phyloP scores from a whole-genome alignment of 352 stramenopile species.

The Globisporangium heterothallicum region DNA sequence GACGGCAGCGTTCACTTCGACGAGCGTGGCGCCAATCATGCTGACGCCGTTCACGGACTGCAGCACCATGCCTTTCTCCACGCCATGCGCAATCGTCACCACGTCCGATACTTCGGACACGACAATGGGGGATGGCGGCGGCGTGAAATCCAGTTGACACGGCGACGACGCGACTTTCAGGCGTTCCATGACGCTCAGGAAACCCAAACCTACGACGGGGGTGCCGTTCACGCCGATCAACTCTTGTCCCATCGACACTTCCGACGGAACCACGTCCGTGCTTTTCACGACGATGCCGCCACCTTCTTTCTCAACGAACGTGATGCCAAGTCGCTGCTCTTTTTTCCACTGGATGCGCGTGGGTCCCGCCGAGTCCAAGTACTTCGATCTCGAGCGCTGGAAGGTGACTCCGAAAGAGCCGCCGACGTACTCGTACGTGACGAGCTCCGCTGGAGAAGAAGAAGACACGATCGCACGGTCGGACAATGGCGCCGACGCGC shows the following conservation, averaged over 20 bases:
- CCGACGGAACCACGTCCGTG: conserved; percentile 15
- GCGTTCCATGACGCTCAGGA: conserved; percentile 31
- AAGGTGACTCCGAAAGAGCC: conserved; percentile 32
- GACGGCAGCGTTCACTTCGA: conserved; percentile 23
- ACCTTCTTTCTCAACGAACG: conserved; percentile 33
- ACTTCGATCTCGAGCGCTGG: conserved; percentile 31
- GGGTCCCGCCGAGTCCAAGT: conserved; percentile 19
- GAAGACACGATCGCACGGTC: neutral
- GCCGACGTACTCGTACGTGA: conserved; percentile 28
- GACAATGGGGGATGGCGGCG: conserved; percentile 36
- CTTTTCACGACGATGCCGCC: conserved; percentile 41
- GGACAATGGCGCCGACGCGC: conserved; percentile 2
- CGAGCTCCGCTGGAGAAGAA: neutral
- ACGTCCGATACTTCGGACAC: conserved; percentile 23
- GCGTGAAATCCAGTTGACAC: conserved; percentile 43
- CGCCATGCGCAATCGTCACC: conserved; percentile 17
- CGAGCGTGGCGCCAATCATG: conserved; percentile 34
- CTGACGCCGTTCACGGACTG: conserved; percentile 24
- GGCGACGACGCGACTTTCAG: conserved; percentile 29
- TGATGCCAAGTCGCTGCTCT: conserved; percentile 39
- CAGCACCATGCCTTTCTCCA: conserved; percentile 35
- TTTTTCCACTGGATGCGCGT: conserved; percentile 42
- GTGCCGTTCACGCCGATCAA: conserved; percentile 37
- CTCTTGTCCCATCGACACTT: conserved; percentile 32
- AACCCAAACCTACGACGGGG: conserved; percentile 25